Base-by-base conservation (phyloP, 192 early-diverging fungal genomes). In the Linderina pennispora region DNA sequence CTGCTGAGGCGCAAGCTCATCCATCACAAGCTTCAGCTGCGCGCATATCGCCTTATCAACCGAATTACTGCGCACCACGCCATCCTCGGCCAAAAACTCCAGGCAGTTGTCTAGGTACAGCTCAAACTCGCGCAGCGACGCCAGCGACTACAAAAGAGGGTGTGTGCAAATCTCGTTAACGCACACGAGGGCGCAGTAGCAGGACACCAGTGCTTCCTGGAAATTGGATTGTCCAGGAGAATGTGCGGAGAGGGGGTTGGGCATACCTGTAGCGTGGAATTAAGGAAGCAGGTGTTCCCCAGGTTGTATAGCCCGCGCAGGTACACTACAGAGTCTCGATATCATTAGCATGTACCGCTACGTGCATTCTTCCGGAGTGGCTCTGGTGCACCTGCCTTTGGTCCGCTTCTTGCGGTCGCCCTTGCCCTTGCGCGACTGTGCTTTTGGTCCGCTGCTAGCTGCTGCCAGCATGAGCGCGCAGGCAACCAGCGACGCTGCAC, bases 221-320 rank as follows among this genome's bases (percentile, higher is more conserved):
- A n/a, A n/a, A n/a, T n/a, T n/a, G n/a, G n/a, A n/a, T n/a, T n/a
- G n/a, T n/a, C n/a, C n/a, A n/a, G n/a, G n/a, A n/a, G n/a, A n/a
- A n/a, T n/a, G n/a, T n/a, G n/a, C n/a, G n/a, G n/a, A n/a, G n/a
- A n/a, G n/a, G n/a, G n/a, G n/a, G n/a, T n/a, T n/a, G n/a, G n/a
- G n/a, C 38, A 15, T 46, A 79, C 85, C 78, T 87, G 90, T 18
- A 92, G 47, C 2, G 87, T 84, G 8, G 82, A 79, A 51, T 92
- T 92, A 76, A 92, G 79, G 58, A 90, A 92, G 64, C 90, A 92
- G 6, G 87, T 89, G 56, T 92, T 92, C 16, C 90, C 88, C 50
- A 86, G 54, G 49, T 92, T 92, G 51, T 82, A 69, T 8, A 92
- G 72, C 10, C 90, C 90, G 13, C 75, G 69, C 33, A 80, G 73